phyloP scores from a whole-genome alignment of 192 early-diverging fungal species.

The Spizellomyces sp. region DNA sequence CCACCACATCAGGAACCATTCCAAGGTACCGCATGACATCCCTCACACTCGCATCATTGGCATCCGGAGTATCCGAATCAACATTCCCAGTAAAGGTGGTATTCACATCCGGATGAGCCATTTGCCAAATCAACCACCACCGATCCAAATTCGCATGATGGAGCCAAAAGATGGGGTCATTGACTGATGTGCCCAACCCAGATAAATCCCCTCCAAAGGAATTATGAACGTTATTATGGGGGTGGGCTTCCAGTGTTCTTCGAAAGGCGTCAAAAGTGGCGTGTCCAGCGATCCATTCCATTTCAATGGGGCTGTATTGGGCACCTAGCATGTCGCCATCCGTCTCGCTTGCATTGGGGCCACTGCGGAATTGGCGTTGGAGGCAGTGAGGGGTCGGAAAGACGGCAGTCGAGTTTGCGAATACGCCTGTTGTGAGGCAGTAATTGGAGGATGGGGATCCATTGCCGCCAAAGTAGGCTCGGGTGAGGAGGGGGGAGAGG shows the following conservation, averaged over 20 bases:
- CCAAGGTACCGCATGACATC: constrained; percentile 11
- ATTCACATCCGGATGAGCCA: constrained; percentile 10
- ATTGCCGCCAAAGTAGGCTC: constrained; percentile 24
- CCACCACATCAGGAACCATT: not conserved
- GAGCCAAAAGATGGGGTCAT: constrained; percentile 46
- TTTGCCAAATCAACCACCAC: constrained; percentile 41
- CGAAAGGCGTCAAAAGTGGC: constrained; percentile 25
- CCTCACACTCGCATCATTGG: not conserved
- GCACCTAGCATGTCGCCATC: constrained; percentile 17
- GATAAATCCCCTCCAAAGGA: constrained; percentile 28
- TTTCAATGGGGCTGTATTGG: constrained; percentile 21
- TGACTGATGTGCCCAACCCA: constrained; percentile 6
- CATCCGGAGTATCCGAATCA: not conserved
- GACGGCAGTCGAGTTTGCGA: constrained; percentile 7
- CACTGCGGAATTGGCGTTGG: constrained; percentile 5
- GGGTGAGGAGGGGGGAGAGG: not conserved
- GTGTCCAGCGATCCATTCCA: constrained; percentile 18
- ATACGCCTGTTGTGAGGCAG: constrained; percentile 14
- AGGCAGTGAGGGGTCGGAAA: constrained; percentile 25
- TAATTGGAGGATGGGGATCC: constrained; percentile 1
- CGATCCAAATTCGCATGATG: constrained; percentile 51
- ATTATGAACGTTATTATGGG: constrained; percentile 41
- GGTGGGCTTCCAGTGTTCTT: constrained; percentile 27
- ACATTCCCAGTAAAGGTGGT: constrained; percentile 19
- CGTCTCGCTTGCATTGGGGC: not conserved